Percentiles rank a stretch among this genome's conserved stretches.
phyloP scores from a whole-genome alignment of 306 rosid species.

The Gillenia trifoliata region DNA sequence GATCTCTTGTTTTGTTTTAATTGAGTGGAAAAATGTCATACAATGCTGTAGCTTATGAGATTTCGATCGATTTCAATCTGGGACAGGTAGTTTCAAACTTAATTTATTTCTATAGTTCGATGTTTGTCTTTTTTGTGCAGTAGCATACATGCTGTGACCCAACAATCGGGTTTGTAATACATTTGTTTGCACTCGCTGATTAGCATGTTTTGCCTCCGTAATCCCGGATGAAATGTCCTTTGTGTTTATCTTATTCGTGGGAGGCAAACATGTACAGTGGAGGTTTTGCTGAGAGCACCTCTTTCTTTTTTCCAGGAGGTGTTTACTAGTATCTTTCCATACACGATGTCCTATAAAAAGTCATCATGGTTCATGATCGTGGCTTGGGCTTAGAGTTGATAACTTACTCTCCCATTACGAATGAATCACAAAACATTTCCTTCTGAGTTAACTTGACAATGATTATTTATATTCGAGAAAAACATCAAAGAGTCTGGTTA shows the following conservation, averaged over 20 bases:
- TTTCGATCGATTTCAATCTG: background rate
- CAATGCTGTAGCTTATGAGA: background rate
- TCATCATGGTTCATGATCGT: background rate
- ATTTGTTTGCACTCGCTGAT: background rate
- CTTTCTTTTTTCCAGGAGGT: conserved; percentile 20
- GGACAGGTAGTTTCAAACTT: background rate
- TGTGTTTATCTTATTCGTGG: conserved; percentile 40
- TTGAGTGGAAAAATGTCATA: background rate
- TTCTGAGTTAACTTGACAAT: background rate
- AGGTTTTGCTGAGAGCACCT: conserved; percentile 23
- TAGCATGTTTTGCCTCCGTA: conserved; percentile 32
- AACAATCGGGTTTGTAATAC: background rate
- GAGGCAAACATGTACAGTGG: conserved; percentile 10
- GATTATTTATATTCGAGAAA: background rate
- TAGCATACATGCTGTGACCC: background rate
- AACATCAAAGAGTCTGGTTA: background rate
- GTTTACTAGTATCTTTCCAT: conserved; percentile 36
- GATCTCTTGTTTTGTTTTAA: background rate
- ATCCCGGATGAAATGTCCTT: conserved; percentile 36
- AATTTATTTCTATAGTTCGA: background rate
- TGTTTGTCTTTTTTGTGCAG: background rate
- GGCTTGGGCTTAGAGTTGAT: background rate
- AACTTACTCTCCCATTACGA: background rate
- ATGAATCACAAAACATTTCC: background rate
- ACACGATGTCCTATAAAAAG: conserved; percentile 11